Base-by-base conservation (phyloP, 2,329 filamentous ascomycete species). In the Drechslerella dactyloides region DNA sequence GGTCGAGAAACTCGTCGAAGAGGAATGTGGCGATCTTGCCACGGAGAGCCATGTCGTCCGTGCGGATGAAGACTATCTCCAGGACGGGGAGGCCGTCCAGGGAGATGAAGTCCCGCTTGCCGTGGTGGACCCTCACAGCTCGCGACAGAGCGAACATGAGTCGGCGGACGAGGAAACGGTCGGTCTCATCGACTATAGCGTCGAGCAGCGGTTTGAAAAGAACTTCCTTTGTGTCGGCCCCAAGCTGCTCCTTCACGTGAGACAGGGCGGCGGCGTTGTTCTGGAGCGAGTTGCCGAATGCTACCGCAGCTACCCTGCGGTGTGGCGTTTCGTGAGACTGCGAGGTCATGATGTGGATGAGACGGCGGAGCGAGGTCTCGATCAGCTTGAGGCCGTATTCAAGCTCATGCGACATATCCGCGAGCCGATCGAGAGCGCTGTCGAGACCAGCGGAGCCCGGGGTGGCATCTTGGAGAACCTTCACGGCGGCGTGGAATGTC, bases 351-450 rank as follows among this genome's bases (percentile, higher is more conserved):
- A 86, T 83, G 40, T 87, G 80, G 76, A 86, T 87, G 69, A 88
- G 79, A 1, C 89, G 81, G 1, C 83, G 83, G 1, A 83, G 82
- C 1, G 80, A 76, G 74, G 87, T 84, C 77, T 86, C 84, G 21
- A 83, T 82, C 66, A 89, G 83, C 77, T 87, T 85, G 17, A 87
- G 80, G 8, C 87, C 87, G 78, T 89, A 90, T 80, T 88, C 89
- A 73, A 89, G 85, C 78, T 89, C 87, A 78, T 89, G 87, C 0
- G 87, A 84, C 27, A 89, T 80, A 5, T 89, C 87, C 72, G 84
- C 82, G n/a, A 90, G 82, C 35, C 82, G 82, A 35, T 84, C 82
- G 6, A 90, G 81, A 0, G 79, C 77, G 10, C 75, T 56, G 35
- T 37, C 33, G 30, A 66, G 52, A 24, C 15, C 68, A 19, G 76